Conservation (phyloP, 2,329 filamentous ascomycete genomes). For the Xylaria sp. region DNA sequence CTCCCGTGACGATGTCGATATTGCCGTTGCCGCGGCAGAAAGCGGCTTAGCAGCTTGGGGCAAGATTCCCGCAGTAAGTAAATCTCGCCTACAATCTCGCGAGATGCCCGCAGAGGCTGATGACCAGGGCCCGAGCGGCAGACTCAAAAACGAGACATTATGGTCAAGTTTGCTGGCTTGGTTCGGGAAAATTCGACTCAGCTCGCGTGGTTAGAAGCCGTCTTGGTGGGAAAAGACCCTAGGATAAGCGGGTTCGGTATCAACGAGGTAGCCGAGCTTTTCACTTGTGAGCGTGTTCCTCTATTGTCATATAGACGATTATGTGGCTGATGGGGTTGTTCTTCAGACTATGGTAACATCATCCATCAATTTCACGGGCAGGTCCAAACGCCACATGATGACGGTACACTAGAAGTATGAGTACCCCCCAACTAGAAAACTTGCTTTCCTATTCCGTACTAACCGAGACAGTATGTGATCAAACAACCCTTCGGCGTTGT, state of each 20-base stretch:
- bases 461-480: constrained; percentile 25
- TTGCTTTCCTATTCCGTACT: neutral
- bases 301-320: neutral
- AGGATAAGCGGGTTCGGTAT: constrained; percentile 18
- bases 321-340: neutral
- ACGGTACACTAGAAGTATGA: constrained; percentile 25
- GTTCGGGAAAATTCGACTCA: constrained; percentile 19
- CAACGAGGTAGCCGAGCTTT: constrained; percentile 21
- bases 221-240: constrained; percentile 25
- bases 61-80: constrained; percentile 33
- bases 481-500: constrained; percentile 79
- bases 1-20: constrained; percentile 34
- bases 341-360: constrained; percentile 23
- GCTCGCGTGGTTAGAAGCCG: constrained; percentile 24
- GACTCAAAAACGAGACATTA: constrained; percentile 25
- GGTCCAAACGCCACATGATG: constrained; percentile 22
- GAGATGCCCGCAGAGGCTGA: constrained; percentile 20
- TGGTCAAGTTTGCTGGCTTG: constrained; percentile 24
- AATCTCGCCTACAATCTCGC: constrained; percentile 9
- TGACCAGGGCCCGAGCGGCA: neutral
- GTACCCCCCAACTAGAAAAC: neutral
- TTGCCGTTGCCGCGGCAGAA: constrained; percentile 34
- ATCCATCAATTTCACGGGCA: constrained; percentile 27
- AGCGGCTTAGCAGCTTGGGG: constrained; percentile 34
- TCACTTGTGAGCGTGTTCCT: constrained; percentile 17